These are phyloP conservation scores for Monilinia vaccinii-corymbosi DNA, from an alignment of 2,329 filamentous ascomycete species.

Conservation along the genomic window DNA sequence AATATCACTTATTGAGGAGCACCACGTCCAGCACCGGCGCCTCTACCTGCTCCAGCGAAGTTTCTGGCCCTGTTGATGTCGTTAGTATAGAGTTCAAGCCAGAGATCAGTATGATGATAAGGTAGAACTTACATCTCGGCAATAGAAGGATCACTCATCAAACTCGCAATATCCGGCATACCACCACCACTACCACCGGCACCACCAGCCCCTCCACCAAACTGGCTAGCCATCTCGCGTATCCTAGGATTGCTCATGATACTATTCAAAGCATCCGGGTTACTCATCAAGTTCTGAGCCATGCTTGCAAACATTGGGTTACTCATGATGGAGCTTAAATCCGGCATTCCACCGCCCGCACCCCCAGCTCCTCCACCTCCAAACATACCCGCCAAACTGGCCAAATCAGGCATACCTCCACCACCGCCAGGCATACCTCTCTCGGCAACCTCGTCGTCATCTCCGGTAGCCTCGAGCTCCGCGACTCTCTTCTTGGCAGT, in stretches of 20 bases:
- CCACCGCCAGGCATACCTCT: constrained; percentile 40
- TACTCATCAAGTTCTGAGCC: constrained; percentile 96
- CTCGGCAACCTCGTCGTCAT: constrained; percentile 42
- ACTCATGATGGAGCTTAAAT: constrained; percentile 79
- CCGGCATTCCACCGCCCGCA: constrained; percentile 69
- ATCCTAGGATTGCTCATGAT: constrained; percentile 91
- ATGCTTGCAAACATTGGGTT: constrained; percentile 98
- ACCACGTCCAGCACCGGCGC: constrained; percentile 7
- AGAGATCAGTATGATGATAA: background rate
- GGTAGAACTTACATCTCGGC: constrained; percentile 72
- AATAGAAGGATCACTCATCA: constrained; percentile 91
- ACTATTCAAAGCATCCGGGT: constrained; percentile 84
- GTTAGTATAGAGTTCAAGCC: background rate
- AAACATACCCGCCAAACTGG: constrained; percentile 63
- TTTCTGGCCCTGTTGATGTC: constrained; percentile 4
- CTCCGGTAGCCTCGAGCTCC: constrained; percentile 53
- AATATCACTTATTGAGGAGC: background rate
- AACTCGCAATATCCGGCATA: constrained; percentile 74
- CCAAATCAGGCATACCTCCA: constrained; percentile 64
- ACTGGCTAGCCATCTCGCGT: constrained; percentile 76
- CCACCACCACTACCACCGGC: constrained; percentile 52
- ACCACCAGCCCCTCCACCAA: constrained; percentile 43
- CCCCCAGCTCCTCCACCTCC: constrained; percentile 45
- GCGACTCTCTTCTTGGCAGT: constrained; percentile 83
- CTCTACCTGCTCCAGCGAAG: constrained; percentile 6